Evolutionary conservation across 2,329 filamentous ascomycete species (phyloP).

Genomic region (Epicoccum sorghinum): DNA sequence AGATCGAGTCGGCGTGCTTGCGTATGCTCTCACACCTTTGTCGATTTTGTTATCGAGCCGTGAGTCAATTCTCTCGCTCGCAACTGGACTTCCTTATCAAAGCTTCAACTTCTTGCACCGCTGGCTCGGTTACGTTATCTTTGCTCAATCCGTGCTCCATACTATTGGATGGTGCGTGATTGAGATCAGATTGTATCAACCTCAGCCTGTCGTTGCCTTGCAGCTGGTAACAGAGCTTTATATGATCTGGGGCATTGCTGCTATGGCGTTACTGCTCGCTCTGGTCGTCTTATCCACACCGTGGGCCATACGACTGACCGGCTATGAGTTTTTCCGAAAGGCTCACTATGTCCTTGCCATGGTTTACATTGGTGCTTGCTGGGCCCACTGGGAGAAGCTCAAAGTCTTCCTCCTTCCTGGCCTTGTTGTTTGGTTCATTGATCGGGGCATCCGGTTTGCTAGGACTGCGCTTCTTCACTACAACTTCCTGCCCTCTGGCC

Average conservation of each 20-base stretch:
- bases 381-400: conserved; percentile 74
- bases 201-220: conserved; percentile 66
- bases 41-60: conserved; percentile 70
- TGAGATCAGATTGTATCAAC: conserved; percentile 71
- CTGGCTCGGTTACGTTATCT: conserved; percentile 76
- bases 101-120: conserved; percentile 59
- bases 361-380: conserved; percentile 76
- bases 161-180: conserved; percentile 74
- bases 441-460: conserved; percentile 64
- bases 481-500: conserved; percentile 39
- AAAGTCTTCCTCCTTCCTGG: conserved; percentile 52
- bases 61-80: conserved; percentile 71
- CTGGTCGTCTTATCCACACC: conserved; percentile 66
- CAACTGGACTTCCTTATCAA: conserved; percentile 77
- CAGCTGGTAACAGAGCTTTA: conserved; percentile 69
- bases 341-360: conserved; percentile 74
- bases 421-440: conserved; percentile 69
- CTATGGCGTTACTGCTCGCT: conserved; percentile 67
- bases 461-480: conserved; percentile 67
- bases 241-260: conserved; percentile 75
- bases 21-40: conserved; percentile 76
- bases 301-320: conserved; percentile 67
- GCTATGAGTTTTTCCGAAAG: conserved; percentile 80
- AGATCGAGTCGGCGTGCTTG: conserved; percentile 72
- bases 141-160: conserved; percentile 70